These are phyloP conservation scores for Globisporangium spiculum DNA, from an alignment of 352 stramenopile species.

Conservation along the genomic window DNA sequence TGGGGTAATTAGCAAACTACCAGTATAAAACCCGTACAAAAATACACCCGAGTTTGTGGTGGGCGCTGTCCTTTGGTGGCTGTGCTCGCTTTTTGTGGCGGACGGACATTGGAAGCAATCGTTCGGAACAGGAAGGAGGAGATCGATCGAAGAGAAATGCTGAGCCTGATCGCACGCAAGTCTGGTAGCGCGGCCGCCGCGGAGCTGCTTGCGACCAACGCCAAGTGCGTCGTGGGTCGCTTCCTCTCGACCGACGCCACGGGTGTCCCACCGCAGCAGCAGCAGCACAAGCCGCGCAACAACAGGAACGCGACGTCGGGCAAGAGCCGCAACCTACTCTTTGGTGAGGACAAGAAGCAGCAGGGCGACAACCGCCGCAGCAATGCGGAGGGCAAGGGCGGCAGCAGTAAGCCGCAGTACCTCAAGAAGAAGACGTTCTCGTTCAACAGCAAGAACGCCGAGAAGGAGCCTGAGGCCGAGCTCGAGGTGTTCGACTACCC, in stretches of 20 bases:
- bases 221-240: constrained; percentile 17
- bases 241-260: constrained; percentile 16
- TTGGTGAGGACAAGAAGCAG: constrained; percentile 20
- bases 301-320: constrained; percentile 16
- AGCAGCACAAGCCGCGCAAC: constrained; percentile 20
- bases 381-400: constrained; percentile 19
- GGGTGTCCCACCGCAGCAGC: constrained; percentile 15
- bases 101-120: constrained; percentile 6
- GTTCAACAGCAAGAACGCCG: constrained; percentile 40
- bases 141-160: constrained; percentile 11
- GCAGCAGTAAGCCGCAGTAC: constrained; percentile 12
- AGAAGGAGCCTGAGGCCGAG: constrained; percentile 32
- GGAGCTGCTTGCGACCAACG: constrained; percentile 19
- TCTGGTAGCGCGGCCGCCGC: constrained; percentile 11
- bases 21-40: neutral
- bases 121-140: neutral
- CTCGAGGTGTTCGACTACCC: constrained; percentile 74
- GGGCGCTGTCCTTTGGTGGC: neutral
- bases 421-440: constrained; percentile 72
- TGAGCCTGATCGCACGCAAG: constrained; percentile 21
- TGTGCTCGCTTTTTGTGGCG: constrained; percentile 5
- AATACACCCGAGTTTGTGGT: neutral
- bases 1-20: neutral
- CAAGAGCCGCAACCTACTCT: constrained; percentile 37
- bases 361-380: neutral